Conservation (phyloP, 148 eudicot species). For the Rhododendron griersonianum region DNA sequence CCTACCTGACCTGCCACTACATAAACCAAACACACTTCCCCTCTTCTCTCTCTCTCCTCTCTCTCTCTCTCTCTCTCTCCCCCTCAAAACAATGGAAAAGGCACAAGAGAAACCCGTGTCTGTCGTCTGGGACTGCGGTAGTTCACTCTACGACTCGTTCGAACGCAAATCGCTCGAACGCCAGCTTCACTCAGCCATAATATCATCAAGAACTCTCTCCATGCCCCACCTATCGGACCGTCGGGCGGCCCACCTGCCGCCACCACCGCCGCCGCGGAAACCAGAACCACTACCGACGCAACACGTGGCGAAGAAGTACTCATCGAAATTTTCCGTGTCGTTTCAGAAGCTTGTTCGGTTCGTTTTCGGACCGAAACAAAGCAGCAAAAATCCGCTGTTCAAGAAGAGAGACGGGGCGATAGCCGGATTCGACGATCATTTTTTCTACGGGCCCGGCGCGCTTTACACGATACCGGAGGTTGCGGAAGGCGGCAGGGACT, state of each 20-base stretch:
- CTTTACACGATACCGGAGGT: constrained; percentile 65
- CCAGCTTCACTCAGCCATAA: constrained; percentile 72
- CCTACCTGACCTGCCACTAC: not conserved
- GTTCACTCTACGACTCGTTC: constrained; percentile 84
- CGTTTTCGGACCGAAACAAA: constrained; percentile 35
- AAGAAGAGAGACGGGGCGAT: constrained; percentile 11
- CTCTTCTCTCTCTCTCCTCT: not conserved
- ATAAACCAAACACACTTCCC: not conserved
- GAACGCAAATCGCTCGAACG: constrained; percentile 62
- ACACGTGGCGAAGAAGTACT: constrained; percentile 17
- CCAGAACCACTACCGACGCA: not conserved
- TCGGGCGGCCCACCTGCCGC: constrained; percentile 10
- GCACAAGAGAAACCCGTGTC: constrained; percentile 1
- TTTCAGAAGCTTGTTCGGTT: constrained; percentile 55
- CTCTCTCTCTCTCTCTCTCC: not conserved
- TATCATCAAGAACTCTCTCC: constrained; percentile 59
- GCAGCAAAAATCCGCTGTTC: not conserved
- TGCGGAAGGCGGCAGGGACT: constrained; percentile 28
- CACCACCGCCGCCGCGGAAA: not conserved
- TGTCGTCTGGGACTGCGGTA: constrained; percentile 70
- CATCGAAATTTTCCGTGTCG: constrained; percentile 32
- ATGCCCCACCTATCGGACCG: constrained; percentile 73
- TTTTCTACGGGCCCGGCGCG: constrained; percentile 37
- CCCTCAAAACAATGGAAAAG: not conserved
- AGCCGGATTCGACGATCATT: constrained; percentile 16